Evolutionary conservation across 257 asterid species (phyloP), one percentile per base, ranked within the genome.

Genomic region (Leonotis leonurus): DNA sequence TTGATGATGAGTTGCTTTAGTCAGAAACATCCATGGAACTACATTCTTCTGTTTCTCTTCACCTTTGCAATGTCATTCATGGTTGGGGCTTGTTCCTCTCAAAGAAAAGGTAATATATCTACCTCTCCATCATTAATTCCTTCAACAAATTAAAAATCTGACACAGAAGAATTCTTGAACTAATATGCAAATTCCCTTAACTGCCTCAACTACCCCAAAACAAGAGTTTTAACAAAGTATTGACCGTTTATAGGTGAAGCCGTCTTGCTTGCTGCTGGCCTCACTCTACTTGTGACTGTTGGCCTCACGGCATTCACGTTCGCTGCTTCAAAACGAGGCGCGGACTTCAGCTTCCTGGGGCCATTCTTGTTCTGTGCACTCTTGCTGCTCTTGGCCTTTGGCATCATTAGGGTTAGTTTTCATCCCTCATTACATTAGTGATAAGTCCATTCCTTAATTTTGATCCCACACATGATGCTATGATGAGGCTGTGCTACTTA

Each of bases 11-110:
- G 60, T 48, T 60, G 50, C 56, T 66, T 62, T 12, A 75, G 77
- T 64, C 58, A 71, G 63, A 72, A 63, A 41, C 95, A 87, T 63
- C 95, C 95, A 22, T 84, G 86, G 95, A 87, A 87, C 78, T 80
- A 73, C 49, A 51, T 80, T 40, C 30, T 84, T 14, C 39, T 84
- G 84, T 37, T 64, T 46, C 81, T 84, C 67, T 84, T 84, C 77
- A 87, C 95, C 55, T 6, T 82, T 6, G 71, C 81, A 20, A 71
- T 82, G 79, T 79, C 85, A 18, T 73, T 43, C 14, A 53, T 73
- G 81, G 60, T 87, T 6, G 95, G 95, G 16, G 79, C 76, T 36
- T 63, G 55, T 26, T 82, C 86, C 69, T 59, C 84, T 32, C 79
- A 69, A 35, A 63, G 54, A 27, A 75, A 55, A 67, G 95, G 95